Conservation (phyloP, 352 stramenopile species). For the Stephanocyclus meneghinianus region DNA sequence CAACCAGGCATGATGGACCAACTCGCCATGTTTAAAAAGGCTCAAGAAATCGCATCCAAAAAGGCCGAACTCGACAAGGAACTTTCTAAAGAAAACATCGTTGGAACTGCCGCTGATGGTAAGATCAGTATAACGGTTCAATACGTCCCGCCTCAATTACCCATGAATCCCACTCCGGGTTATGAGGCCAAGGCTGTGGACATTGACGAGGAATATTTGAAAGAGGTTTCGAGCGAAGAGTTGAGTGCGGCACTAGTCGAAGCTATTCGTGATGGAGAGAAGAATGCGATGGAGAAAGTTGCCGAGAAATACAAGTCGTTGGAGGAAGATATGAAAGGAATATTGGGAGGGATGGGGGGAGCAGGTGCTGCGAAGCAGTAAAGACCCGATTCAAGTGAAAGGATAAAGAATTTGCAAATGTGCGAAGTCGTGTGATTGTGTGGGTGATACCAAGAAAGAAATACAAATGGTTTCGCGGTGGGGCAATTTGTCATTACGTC, state of each 20-base stretch:
- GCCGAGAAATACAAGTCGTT: constrained; percentile 73
- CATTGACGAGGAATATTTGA: constrained; percentile 78
- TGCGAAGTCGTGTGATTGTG: no score
- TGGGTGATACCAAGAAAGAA: no score
- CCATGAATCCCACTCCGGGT: constrained; percentile 73
- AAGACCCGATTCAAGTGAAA: not conserved
- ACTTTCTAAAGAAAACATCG: constrained; percentile 59
- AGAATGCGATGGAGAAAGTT: constrained; percentile 57
- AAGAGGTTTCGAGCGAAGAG: constrained; percentile 60
- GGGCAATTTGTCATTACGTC: not conserved
- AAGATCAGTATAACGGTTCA: constrained; percentile 74
- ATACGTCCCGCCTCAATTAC: constrained; percentile 72
- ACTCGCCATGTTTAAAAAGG: constrained; percentile 83
- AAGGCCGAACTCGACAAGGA: constrained; percentile 78
- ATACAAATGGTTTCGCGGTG: not conserved
- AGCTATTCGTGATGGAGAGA: constrained; percentile 66
- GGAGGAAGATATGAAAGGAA: constrained; percentile 67
- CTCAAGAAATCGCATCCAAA: constrained; percentile 79
- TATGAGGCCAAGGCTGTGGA: constrained; percentile 66
- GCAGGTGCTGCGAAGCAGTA: not conserved
- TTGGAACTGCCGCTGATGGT: constrained; percentile 56
- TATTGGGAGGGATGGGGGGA: constrained; percentile 52
- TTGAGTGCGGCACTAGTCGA: constrained; percentile 61
- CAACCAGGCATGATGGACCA: constrained; percentile 80
- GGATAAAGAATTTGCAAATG: no score